phyloP scores from a whole-genome alignment of 768 basidiomycete species.

The Trametes cingulata region DNA sequence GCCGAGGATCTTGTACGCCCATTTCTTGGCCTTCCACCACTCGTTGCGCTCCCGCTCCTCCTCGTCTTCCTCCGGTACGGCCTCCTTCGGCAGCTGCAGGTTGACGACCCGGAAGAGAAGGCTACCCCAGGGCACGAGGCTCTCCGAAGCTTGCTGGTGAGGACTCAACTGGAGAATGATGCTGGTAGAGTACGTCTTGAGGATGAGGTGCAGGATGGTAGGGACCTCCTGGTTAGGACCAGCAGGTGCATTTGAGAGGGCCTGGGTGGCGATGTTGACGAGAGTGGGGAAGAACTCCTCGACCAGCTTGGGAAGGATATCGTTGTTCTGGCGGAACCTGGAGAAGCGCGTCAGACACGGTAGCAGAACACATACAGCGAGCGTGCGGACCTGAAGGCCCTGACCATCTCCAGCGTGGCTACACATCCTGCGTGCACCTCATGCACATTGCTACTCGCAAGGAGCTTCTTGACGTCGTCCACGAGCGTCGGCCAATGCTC shows the following conservation, averaged over 20 bases:
- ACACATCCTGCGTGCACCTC: constrained; percentile 83
- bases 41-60: constrained; percentile 77
- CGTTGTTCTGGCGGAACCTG: constrained; percentile 70
- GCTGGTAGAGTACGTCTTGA: constrained; percentile 84
- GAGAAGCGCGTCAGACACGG: not conserved
- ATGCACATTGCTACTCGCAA: constrained; percentile 62
- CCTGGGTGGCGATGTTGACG: constrained; percentile 68
- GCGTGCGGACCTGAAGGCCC: constrained; percentile 67
- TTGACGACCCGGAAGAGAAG: constrained; percentile 82
- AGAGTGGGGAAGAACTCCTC: constrained; percentile 71
- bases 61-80: constrained; percentile 65
- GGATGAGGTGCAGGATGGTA: constrained; percentile 79
- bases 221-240: constrained; percentile 71
- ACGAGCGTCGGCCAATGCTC: constrained; percentile 70
- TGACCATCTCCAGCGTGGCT: constrained; percentile 73
- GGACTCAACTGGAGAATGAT: constrained; percentile 71
- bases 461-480: constrained; percentile 63
- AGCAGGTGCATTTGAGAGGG: constrained; percentile 63
- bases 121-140: constrained; percentile 85
- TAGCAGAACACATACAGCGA: too few species aligned
- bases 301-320: constrained; percentile 59
- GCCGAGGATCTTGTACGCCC: constrained; percentile 84
- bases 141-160: constrained; percentile 75
- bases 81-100: constrained; percentile 61
- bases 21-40: constrained; percentile 95